Percentiles rank a stretch among this genome's conserved stretches.
Conservation (phyloP, 2,329 filamentous ascomycete species). For the Colletotrichum noveboracense region DNA sequence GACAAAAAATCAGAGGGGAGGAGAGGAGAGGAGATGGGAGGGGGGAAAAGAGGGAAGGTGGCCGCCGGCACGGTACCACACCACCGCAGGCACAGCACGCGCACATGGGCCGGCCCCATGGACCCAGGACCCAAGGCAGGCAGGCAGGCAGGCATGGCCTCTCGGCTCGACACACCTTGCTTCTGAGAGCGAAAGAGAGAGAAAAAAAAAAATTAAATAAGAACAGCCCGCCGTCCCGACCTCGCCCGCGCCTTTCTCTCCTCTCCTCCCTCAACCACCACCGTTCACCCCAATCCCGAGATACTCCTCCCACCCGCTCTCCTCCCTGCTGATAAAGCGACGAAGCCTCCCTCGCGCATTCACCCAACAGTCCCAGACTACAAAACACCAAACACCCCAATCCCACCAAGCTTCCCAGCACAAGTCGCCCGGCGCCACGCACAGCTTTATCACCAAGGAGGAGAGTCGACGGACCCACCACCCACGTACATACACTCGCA, state of each 20-base stretch:
- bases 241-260: neutral
- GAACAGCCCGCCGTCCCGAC: neutral
- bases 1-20: neutral
- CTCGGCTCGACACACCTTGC: constrained; percentile 4
- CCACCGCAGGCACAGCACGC: neutral
- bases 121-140: neutral
- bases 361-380: neutral
- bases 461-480: constrained; percentile 6
- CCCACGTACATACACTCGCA: neutral
- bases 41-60: neutral
- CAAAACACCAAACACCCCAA: neutral
- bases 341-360: neutral
- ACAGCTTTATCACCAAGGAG: constrained; percentile 17
- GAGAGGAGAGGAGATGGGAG: neutral
- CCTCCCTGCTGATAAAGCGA: constrained; percentile 20
- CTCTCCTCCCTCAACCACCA: constrained; percentile 1
- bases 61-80: neutral
- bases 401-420: neutral
- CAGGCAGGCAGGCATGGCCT: neutral
- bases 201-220: constrained; percentile 10
- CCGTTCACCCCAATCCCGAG: neutral
- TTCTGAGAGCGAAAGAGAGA: neutral
- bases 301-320: constrained; percentile 3
- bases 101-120: neutral
- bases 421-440: constrained; percentile 6